These are phyloP conservation scores for Alternaria longipes DNA, from an alignment of 2,329 filamentous ascomycete genomes.

Conservation along the genomic window DNA sequence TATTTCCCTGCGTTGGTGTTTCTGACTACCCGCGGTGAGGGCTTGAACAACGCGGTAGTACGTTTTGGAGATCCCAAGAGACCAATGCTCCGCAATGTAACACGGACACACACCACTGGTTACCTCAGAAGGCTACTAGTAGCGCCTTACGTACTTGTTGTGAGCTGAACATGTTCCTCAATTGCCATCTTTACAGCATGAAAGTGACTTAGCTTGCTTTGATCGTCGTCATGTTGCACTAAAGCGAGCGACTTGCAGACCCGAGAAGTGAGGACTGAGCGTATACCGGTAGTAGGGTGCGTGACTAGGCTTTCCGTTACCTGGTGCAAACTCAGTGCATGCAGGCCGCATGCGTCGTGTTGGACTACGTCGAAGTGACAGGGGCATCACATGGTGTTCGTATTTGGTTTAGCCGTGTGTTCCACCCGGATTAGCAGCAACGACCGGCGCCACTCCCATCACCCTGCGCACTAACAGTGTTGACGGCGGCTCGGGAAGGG, in stretches of 20 bases:
- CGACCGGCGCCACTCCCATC: constrained; percentile 36
- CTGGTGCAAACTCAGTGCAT: constrained; percentile 20
- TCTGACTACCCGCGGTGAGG: constrained; percentile 18
- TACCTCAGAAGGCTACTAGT: constrained; percentile 7
- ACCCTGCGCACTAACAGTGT: constrained; percentile 25
- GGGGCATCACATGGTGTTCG: constrained; percentile 31
- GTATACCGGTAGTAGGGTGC: constrained; percentile 19
- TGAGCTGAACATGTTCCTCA: constrained; percentile 13
- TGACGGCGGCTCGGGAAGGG: constrained; percentile 31
- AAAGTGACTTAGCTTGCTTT: constrained; percentile 8
- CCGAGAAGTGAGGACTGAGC: constrained; percentile 16
- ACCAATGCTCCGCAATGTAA: constrained; percentile 20
- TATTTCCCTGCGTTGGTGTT: constrained; percentile 27
- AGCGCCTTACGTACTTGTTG: constrained; percentile 19
- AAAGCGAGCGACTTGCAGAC: constrained; percentile 15
- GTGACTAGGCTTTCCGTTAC: constrained; percentile 19
- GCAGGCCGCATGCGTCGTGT: constrained; percentile 13
- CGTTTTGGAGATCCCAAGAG: constrained; percentile 17
- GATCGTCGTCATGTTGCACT: constrained; percentile 22
- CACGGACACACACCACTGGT: constrained; percentile 6
- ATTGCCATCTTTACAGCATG: constrained; percentile 20
- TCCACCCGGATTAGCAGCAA: constrained; percentile 25
- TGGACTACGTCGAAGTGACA: constrained; percentile 17
- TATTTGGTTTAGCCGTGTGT: constrained; percentile 36
- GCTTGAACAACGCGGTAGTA: constrained; percentile 21